Conservation (phyloP, 2,329 filamentous ascomycete genomes). For the Tolypocladium sp. region DNA sequence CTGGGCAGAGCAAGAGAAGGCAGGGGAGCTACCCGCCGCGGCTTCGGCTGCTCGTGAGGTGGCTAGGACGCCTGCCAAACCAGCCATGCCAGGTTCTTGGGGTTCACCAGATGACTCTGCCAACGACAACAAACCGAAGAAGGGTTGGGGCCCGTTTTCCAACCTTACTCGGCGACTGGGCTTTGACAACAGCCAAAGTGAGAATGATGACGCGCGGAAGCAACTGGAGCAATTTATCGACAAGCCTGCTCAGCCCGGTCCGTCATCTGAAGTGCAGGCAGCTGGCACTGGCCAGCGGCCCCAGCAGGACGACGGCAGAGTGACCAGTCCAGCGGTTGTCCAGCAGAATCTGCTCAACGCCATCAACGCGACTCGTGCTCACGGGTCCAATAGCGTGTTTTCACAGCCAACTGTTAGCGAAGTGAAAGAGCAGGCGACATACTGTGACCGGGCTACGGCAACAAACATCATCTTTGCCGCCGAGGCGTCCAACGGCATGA, state of each 20-base stretch:
- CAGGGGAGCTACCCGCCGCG: slow-evolving; percentile 8
- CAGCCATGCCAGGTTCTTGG: slow-evolving; percentile 67
- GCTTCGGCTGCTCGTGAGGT: slow-evolving; percentile 28
- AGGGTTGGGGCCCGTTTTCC: slow-evolving; percentile 55
- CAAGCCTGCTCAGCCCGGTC: slow-evolving; percentile 13
- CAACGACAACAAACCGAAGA: slow-evolving; percentile 22
- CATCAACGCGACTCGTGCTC: slow-evolving; percentile 67
- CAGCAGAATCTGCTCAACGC: slow-evolving; percentile 69
- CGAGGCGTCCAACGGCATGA: slow-evolving; percentile 61
- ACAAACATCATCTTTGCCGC: slow-evolving; percentile 66
- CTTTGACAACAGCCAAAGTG: slow-evolving; percentile 42
- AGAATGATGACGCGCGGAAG: slow-evolving; percentile 30
- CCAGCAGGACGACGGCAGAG: slow-evolving; percentile 38
- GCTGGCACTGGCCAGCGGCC: background rate
- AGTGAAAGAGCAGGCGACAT: slow-evolving; percentile 74
- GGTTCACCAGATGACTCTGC: slow-evolving; percentile 49
- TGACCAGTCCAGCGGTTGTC: slow-evolving; percentile 51
- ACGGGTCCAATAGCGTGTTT: slow-evolving; percentile 67
- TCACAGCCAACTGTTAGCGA: slow-evolving; percentile 60
- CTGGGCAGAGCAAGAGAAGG: slow-evolving; percentile 30
- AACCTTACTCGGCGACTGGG: slow-evolving; percentile 60
- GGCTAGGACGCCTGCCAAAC: slow-evolving; percentile 28
- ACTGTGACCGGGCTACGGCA: slow-evolving; percentile 71
- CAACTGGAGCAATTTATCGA: slow-evolving; percentile 35
- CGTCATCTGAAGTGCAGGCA: background rate